Percentiles rank a stretch among this genome's conserved stretches.
Conservation (phyloP, 257 asterid genomes). For the Anisodus tanguticus region DNA sequence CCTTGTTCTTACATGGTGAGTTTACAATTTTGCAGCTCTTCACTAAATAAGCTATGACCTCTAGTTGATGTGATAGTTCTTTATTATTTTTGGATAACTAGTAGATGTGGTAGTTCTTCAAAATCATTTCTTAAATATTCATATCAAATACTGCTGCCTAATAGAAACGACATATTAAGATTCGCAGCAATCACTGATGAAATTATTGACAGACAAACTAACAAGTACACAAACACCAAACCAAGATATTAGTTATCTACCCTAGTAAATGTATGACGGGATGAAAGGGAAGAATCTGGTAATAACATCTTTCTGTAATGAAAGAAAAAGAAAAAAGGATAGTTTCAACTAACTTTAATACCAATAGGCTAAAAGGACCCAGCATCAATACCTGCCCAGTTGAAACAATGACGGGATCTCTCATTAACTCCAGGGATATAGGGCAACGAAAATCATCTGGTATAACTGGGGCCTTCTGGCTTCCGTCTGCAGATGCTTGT, state of each 20-base stretch:
- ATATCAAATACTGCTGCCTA: neutral
- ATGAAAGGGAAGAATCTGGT: slow-evolving; percentile 8
- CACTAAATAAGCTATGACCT: neutral
- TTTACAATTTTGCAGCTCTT: neutral
- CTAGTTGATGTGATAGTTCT: neutral
- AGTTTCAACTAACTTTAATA: neutral
- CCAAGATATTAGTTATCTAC: neutral
- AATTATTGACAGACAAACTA: slow-evolving; percentile 5
- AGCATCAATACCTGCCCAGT: slow-evolving; percentile 86
- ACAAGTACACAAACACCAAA: neutral
- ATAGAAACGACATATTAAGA: neutral
- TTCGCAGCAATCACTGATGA: neutral
- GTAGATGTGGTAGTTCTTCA: neutral
- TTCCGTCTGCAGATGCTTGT: slow-evolving; percentile 50
- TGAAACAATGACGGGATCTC: slow-evolving; percentile 97
- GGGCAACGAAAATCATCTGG: slow-evolving; percentile 99
- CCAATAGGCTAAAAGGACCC: slow-evolving; percentile 1
- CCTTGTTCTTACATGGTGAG: neutral
- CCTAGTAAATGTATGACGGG: neutral
- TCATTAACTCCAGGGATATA: slow-evolving; percentile 92
- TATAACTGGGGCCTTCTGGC: slow-evolving; percentile 62
- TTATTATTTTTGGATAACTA: neutral
- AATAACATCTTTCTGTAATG: neutral
- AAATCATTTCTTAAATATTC: neutral
- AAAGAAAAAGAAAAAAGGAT: neutral